A percentile compares a stretch with the other conserved stretches of the same genome.
These are phyloP conservation scores for Neurospora sp. DNA, from an alignment of 2,329 filamentous ascomycete species.

Conservation along the genomic window DNA sequence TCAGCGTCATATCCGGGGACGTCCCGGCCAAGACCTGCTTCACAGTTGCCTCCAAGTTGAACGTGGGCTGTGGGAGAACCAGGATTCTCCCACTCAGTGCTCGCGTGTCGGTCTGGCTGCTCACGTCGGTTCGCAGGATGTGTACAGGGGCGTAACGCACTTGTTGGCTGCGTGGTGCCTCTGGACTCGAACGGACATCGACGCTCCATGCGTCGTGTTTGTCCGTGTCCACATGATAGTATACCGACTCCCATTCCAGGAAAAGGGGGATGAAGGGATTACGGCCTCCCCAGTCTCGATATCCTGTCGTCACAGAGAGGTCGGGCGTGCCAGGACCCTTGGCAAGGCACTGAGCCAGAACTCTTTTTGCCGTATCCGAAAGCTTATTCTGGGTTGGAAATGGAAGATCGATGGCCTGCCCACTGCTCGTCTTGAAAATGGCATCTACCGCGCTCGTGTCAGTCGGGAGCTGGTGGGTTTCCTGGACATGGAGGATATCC, in stretches of 20 bases:
- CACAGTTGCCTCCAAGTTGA: conserved; percentile 24
- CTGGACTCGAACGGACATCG: conserved; percentile 8
- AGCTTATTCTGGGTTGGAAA: no score
- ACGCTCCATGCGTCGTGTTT: not conserved
- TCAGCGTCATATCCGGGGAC: no score
- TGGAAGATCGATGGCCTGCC: no score
- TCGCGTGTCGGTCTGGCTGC: conserved; percentile 15
- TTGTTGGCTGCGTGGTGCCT: conserved; percentile 9
- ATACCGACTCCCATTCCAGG: conserved; percentile 33
- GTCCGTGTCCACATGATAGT: conserved; percentile 28
- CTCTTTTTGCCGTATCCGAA: no score
- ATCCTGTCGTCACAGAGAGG: not conserved
- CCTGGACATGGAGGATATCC: conserved; percentile 5
- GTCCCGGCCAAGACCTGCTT: conserved; percentile 22
- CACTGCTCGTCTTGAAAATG: no score
- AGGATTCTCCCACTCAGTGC: conserved; percentile 26
- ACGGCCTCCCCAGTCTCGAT: conserved; percentile 24
- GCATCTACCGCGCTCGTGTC: no score
- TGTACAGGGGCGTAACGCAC: conserved; percentile 10
- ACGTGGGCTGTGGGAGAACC: conserved; percentile 31
- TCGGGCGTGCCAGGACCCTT: no score
- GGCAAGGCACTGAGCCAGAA: no score
- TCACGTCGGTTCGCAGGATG: conserved; percentile 8
- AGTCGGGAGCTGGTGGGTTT: no score
- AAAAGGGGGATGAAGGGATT: conserved; percentile 33